A percentile compares a stretch with the other conserved stretches of the same genome.
Evolutionary conservation across 306 rosid species (phyloP).

Genomic region (Acmispon strigosus): DNA sequence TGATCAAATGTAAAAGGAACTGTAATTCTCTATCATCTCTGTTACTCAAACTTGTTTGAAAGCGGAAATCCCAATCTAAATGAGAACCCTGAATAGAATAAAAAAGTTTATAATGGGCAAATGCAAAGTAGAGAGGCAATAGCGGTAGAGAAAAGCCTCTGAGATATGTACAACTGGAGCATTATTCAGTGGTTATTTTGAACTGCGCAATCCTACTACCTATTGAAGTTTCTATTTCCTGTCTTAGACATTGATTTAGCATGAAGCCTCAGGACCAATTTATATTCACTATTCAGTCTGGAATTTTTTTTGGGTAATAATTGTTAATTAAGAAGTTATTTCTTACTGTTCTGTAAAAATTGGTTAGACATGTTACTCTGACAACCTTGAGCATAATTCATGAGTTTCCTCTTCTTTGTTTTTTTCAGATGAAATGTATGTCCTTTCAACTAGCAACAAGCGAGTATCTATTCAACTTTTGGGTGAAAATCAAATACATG

Average conservation of each 20-base stretch:
- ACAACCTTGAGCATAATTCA: slow-evolving; percentile 1
- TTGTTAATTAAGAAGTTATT: neutral
- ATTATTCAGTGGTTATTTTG: neutral
- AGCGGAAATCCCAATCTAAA: neutral
- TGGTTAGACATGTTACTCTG: neutral
- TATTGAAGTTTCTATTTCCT: neutral
- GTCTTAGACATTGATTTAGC: neutral
- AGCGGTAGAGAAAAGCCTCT: neutral
- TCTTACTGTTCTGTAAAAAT: neutral
- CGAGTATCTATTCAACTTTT: slow-evolving; percentile 70
- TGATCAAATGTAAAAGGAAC: neutral
- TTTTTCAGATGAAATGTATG: slow-evolving; percentile 94
- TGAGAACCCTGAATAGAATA: neutral
- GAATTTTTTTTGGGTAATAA: neutral
- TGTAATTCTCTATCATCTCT: neutral
- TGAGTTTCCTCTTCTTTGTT: slow-evolving; percentile 7
- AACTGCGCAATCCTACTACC: neutral
- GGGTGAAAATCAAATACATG: slow-evolving; percentile 81
- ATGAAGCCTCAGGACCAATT: neutral
- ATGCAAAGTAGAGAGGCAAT: neutral
- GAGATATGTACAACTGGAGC: neutral
- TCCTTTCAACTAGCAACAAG: slow-evolving; percentile 70
- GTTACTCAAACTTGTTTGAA: neutral
- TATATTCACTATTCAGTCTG: neutral
- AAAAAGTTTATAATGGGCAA: neutral